Conservation (phyloP, 2,329 filamentous ascomycete species). For the Cercospora zeina region DNA sequence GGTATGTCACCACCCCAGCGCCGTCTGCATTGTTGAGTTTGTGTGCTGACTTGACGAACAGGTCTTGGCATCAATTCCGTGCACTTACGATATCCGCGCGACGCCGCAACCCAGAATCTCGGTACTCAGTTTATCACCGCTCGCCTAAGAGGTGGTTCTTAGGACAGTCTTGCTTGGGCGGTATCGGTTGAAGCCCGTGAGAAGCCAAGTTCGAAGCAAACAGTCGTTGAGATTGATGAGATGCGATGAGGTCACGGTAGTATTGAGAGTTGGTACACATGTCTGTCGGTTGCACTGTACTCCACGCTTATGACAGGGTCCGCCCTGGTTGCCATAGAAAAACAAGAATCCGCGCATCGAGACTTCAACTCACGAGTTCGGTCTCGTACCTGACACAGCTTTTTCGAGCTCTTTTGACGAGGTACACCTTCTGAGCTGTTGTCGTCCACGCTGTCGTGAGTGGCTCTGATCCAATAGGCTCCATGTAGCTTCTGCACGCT, state of each 20-base stretch:
- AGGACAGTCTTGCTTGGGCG: not conserved
- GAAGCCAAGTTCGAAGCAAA: not conserved
- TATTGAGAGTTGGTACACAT: not conserved
- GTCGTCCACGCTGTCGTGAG: not conserved
- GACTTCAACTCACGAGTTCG: not conserved
- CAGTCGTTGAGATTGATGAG: not conserved
- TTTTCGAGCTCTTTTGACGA: not conserved
- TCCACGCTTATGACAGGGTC: not conserved
- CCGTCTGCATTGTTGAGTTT: not conserved
- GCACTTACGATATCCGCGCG: constrained; percentile 37
- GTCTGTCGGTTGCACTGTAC: not conserved
- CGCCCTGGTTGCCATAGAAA: not conserved
- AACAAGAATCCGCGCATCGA: not conserved
- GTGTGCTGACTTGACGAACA: not conserved
- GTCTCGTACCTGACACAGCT: not conserved
- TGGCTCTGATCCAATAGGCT: not conserved
- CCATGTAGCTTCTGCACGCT: not conserved
- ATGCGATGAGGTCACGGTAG: not conserved
- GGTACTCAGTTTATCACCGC: constrained; percentile 35
- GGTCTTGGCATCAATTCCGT: constrained; percentile 39
- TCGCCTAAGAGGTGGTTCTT: constrained; percentile 22
- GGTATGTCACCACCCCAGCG: not conserved
- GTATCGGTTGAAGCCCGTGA: not conserved
- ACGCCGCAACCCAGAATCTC: constrained; percentile 37
- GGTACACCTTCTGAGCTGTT: not conserved